phyloP scores from a whole-genome alignment of 495 filamentous ascomycete species.

The Aspergillus incahuasiensis region DNA sequence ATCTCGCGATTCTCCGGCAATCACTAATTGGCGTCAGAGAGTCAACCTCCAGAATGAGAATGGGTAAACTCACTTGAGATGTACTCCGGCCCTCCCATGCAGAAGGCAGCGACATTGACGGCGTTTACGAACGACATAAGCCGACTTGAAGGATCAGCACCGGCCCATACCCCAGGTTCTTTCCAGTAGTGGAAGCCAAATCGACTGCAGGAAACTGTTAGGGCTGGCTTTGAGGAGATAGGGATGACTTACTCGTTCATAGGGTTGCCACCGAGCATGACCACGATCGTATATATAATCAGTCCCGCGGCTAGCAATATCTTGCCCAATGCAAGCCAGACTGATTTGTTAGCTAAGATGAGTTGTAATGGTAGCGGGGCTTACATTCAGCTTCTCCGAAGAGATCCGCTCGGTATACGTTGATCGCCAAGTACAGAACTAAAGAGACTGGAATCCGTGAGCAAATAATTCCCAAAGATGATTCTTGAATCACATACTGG shows the following conservation, averaged over 20 bases:
- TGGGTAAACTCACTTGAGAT: neutral
- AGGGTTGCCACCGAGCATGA: neutral
- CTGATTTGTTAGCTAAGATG: neutral
- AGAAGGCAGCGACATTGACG: slow-evolving; percentile 1
- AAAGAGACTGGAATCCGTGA: neutral
- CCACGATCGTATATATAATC: slow-evolving; percentile 1
- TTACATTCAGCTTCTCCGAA: slow-evolving; percentile 2
- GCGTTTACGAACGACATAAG: slow-evolving; percentile 3
- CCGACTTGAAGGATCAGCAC: neutral
- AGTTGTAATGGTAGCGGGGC: neutral
- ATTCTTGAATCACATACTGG: neutral
- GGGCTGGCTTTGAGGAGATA: neutral
- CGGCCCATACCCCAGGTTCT: neutral
- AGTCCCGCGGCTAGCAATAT: neutral
- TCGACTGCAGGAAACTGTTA: neutral
- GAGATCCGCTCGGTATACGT: neutral
- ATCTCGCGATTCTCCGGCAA: neutral
- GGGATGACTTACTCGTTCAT: neutral
- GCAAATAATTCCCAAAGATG: neutral
- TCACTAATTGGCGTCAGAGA: neutral
- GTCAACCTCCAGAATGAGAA: neutral
- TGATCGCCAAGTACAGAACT: neutral
- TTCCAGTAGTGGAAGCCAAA: slow-evolving; percentile 3
- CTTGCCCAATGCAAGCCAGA: neutral
- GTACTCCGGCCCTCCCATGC: slow-evolving; percentile 5